Evolutionary conservation across 2,329 filamentous ascomycete species (phyloP), one percentile per base, ranked within the genome.

Genomic region (Claviceps maximensis): DNA sequence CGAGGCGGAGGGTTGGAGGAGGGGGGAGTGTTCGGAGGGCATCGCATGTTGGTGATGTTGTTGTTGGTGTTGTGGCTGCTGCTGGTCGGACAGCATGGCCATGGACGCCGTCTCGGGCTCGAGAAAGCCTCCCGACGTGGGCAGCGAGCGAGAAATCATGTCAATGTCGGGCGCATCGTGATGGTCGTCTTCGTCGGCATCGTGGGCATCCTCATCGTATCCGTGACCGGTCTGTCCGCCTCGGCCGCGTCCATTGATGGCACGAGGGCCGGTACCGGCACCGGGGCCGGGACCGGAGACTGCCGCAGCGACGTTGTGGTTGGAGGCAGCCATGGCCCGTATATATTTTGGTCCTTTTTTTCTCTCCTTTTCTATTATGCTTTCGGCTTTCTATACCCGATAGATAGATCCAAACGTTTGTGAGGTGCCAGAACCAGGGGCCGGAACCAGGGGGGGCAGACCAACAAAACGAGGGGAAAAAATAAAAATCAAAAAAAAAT

Each of bases 81-180:
- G 21, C 21, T 45, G 42, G 21, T 45, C 42, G 31, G 66, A 60
- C 2, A 75, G 62, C 63, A 74, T 67, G 49, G 69, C 64, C 51
- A 67, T 64, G 55, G 71, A 68, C 42, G 65, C 55, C 2, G 68
- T 58, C 56, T 74, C 73, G 10, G 73, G 70, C 53, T 73, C 71
- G 10, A 75, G 63, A 21, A 69, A 63, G 23, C 69, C 63, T 6
- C 63, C 67, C 2, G 61, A 61, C 0, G 67, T 67, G 15, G 68
- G 71, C 49, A 71, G 55, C 3, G 72, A 73, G 27, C 65, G 65
- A 1, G 71, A 71, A 9, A 74, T 59, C 25, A 55, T 54, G 50
- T 63, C 59, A 15, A 53, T 33, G 23, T 52, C 57, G 29, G 49
- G 49, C 49, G 40, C 49, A 8, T 51, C 49, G 13, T 25, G 23